phyloP scores from a whole-genome alignment of 441 rosid genomes.

The Brassica balearica region DNA sequence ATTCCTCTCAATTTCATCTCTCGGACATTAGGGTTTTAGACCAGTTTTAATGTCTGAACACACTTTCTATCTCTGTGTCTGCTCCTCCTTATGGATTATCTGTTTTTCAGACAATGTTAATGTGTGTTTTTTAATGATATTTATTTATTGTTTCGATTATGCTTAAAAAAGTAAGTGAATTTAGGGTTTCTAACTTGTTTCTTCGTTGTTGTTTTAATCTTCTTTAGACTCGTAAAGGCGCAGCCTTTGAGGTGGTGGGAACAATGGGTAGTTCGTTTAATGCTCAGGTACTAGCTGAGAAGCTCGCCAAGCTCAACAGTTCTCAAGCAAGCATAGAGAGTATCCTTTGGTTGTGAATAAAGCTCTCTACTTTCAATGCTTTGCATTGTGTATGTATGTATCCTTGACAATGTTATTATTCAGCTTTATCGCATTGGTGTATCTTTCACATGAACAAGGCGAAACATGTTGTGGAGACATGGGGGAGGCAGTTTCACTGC shows the following conservation, averaged over 20 bases:
- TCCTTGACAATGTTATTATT: conserved; percentile 51
- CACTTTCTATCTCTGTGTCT: neutral
- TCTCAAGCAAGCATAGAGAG: conserved; percentile 99
- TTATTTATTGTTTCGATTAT: neutral
- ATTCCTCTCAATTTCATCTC: conserved; percentile 9
- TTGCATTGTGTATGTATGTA: conserved; percentile 27
- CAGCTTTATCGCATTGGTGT: conserved; percentile 98
- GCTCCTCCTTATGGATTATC: neutral
- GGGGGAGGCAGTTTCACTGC: conserved; percentile 87
- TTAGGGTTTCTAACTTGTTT: conserved; percentile 29
- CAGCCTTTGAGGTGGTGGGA: conserved; percentile 30
- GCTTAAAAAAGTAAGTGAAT: neutral
- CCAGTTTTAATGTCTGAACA: conserved; percentile 18
- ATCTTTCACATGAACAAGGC: conserved; percentile 98
- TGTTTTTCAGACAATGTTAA: neutral
- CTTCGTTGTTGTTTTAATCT: conserved; percentile 32
- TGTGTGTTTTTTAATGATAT: neutral
- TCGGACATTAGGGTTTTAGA: conserved; percentile 21
- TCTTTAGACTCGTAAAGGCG: conserved; percentile 39
- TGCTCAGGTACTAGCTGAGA: conserved; percentile 87
- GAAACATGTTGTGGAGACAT: conserved; percentile 91
- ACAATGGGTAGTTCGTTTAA: conserved; percentile 89
- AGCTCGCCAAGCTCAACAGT: conserved; percentile 89
- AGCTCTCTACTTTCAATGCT: conserved; percentile 20
- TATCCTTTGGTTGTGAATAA: conserved; percentile 60